Evolutionary conservation across 768 basidiomycete species (phyloP), one percentile per base, ranked within the genome.

Genomic region (Scleroderma citrinum): DNA sequence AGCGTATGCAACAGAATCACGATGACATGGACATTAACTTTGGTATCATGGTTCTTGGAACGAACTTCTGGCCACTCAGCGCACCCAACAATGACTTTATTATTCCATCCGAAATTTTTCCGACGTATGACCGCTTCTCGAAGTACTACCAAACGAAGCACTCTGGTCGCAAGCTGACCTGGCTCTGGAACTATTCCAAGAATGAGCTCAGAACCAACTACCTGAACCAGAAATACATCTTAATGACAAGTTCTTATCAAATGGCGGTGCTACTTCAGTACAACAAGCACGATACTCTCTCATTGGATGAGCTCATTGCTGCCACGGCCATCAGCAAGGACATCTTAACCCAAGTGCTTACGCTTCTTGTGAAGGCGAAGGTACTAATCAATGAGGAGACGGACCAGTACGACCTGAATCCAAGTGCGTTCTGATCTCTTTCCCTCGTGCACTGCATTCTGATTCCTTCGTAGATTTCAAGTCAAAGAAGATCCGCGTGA

Each of bases 151-250:
- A 90, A 62, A 83, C 82, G 62, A 92, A 94, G 67, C 92, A 95
- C 66, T 89, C 86, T 2, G 95, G 93, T 13, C 86, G 95, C 52
- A 95, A 95, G 63, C 77, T 99, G 37, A 94, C 91, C 0, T 99
- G 95, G 95, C 71, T 98, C 10, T 99, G 96, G 96, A 95, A 97
- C 61, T 91, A 94, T 66, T 92, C 85, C 48, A 95, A 95, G 74
- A 94, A 94, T 70, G 96, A 99, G 65, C 78, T 99, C 6, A 82
- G 87, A 48, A 94, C 94, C 55, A 93, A 88, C 62, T 92, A 96
- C 69, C 76, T 91, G 47, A 85, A 84, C 61, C 92, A 93, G 69
- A 96, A 93, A 68, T 97, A 97, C 72, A 92, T 95, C 58, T 72
- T 98, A 63, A 90, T 93, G 84, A 92, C 91, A 29, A 93, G 89